Conservation (phyloP, 2,329 filamentous ascomycete genomes). For the Arthrobotrys megalospora region DNA sequence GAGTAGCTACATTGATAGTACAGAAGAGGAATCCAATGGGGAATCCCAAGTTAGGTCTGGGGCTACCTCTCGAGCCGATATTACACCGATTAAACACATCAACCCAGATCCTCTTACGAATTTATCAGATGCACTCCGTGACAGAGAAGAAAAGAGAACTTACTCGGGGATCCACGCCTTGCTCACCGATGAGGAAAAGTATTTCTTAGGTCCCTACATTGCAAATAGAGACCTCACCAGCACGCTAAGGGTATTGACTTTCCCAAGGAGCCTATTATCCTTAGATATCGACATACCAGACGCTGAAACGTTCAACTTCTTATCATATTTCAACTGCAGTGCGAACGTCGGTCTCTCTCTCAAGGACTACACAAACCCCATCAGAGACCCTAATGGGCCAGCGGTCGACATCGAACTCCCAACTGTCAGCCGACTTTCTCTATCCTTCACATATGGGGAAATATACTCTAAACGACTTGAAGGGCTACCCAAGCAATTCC, state of each 20-base stretch:
- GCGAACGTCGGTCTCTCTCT: background rate
- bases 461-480: background rate
- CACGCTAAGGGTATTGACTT: background rate
- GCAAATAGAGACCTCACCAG: background rate
- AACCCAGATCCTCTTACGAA: background rate
- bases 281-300: background rate
- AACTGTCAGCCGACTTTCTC: background rate
- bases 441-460: background rate
- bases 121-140: background rate
- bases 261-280: background rate
- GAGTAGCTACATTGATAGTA: background rate
- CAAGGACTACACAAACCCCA: background rate
- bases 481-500: background rate
- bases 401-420: background rate
- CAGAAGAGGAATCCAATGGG: background rate
- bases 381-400: background rate
- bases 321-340: background rate
- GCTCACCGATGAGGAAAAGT: background rate
- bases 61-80: background rate
- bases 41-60: background rate
- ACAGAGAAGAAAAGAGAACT: background rate
- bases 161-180: background rate
- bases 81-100: background rate
- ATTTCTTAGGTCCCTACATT: background rate
- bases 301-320: background rate